Evolutionary conservation across 345 rosid genomes (phyloP), one percentile per base, ranked within the genome.

Genomic region (Rhodamnia argentea): DNA sequence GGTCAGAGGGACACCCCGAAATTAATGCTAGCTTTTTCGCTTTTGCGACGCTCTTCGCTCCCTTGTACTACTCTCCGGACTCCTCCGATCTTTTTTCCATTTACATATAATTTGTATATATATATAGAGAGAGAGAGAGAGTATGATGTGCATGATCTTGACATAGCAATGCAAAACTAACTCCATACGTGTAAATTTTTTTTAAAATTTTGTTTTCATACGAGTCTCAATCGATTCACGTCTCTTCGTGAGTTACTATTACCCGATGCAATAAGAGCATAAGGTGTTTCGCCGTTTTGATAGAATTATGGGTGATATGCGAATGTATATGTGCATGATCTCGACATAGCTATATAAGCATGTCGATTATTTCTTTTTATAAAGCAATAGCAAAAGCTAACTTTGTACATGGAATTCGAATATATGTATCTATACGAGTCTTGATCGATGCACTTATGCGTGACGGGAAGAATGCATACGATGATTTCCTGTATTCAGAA

Each of bases 1-100:
- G 88, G 75, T 86, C 84, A 18, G 52, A 78, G 87, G 84, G 87
- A 86, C 84, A 7, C 47, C 87, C 84, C 84, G 42, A 81, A 86
- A 81, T 86, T 76, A 86, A 86, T 86, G 87, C 83, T 44, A 58
- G 29, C 29, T 47, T 44, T 78, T 53, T 75, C 24, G 52, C 83
- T 74, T 70, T 51, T 52, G 60, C 83, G 52, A 70, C 82, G 27
- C 53, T 18, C 78, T 51, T 62, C 4, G 27, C 82, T 50, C n/a
- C 74, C 53, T 84, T 56, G 32, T 56, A 20, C 62, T 42, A 6
- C 75, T 44, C 74, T 23, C 85, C 18, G 18, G 47, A 7, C 44
- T 1, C 42, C 37, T 29, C 47, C 44, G 10, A 9, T 32, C 47
- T 32, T 32, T 32, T 70, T 70, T 44, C 78, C 78, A 32, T 70